Evolutionary conservation across 345 rosid species (phyloP).

Genomic region (Aquilaria malaccensis): DNA sequence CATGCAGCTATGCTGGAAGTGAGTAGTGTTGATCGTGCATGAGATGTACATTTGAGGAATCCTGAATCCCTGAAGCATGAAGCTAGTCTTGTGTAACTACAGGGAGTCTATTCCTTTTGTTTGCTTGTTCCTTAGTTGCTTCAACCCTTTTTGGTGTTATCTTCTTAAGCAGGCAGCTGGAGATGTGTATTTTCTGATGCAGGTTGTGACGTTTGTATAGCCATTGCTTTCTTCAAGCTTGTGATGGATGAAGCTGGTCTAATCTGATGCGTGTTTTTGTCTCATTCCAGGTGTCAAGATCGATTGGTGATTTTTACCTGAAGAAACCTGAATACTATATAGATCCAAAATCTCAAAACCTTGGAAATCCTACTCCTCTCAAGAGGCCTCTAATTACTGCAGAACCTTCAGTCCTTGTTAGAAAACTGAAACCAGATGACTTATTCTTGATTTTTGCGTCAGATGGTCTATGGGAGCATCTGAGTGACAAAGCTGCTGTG

Average conservation of each 20-base stretch:
- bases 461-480: constrained; percentile 95
- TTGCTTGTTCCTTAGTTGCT: neutral
- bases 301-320: constrained; percentile 81
- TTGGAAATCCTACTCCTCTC: constrained; percentile 59
- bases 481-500: constrained; percentile 67
- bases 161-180: constrained; percentile 1
- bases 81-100: constrained; percentile 1
- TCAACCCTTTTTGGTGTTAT: constrained; percentile 1
- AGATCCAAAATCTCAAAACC: constrained; percentile 61
- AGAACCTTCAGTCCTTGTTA: constrained; percentile 64
- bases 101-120: constrained; percentile 5
- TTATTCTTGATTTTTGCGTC: constrained; percentile 84
- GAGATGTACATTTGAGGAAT: constrained; percentile 16
- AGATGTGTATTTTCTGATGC: neutral
- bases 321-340: constrained; percentile 76
- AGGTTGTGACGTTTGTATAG: neutral
- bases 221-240: too few relatives aligned
- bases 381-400: constrained; percentile 77
- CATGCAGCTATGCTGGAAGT: constrained; percentile 13
- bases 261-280: neutral
- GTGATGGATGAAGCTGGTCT: neutral
- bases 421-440: constrained; percentile 65
- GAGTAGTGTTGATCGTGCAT: constrained; percentile 20
- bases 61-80: constrained; percentile 9
- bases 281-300: constrained; percentile 69